These are phyloP conservation scores for Aureobasidium pullulans DNA, from an alignment of 2,329 filamentous ascomycete species.

Conservation along the genomic window DNA sequence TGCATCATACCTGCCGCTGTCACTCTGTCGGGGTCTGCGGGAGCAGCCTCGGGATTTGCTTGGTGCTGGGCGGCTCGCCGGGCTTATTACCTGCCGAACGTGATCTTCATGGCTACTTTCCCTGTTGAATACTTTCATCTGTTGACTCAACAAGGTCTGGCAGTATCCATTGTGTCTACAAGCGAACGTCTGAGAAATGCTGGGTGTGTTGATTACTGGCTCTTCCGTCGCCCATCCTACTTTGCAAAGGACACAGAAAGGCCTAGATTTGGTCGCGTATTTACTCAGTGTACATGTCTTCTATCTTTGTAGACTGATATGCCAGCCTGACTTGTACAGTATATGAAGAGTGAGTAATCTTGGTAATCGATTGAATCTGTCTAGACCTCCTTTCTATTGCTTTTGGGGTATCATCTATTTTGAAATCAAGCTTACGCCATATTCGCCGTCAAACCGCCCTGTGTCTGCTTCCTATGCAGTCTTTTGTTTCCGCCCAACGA, in stretches of 20 bases:
- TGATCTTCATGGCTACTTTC: background rate
- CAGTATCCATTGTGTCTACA: too few relatives aligned
- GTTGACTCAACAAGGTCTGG: too few relatives aligned
- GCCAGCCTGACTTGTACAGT: too few relatives aligned
- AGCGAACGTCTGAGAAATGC: too few relatives aligned
- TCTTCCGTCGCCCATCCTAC: too few relatives aligned
- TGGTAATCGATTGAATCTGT: background rate
- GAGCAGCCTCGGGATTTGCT: background rate
- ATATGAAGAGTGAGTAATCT: too few relatives aligned
- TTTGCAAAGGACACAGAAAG: too few relatives aligned
- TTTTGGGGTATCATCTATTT: constrained; percentile 5
- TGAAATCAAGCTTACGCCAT: background rate
- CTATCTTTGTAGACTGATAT: too few relatives aligned
- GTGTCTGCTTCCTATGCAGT: background rate
- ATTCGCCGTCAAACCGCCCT: background rate
- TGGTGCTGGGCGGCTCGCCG: background rate
- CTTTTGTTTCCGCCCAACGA: background rate
- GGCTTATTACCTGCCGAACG: background rate
- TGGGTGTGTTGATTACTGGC: too few relatives aligned
- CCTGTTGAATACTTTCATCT: too few relatives aligned
- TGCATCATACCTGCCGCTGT: background rate
- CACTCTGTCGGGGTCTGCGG: background rate
- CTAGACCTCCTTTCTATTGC: constrained; percentile 1
- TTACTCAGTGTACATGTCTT: too few relatives aligned
- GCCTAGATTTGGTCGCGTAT: too few relatives aligned